A percentile compares a stretch with the other conserved stretches of the same genome.
Evolutionary conservation across 345 rosid species (phyloP).

Genomic region (Salix brachista): DNA sequence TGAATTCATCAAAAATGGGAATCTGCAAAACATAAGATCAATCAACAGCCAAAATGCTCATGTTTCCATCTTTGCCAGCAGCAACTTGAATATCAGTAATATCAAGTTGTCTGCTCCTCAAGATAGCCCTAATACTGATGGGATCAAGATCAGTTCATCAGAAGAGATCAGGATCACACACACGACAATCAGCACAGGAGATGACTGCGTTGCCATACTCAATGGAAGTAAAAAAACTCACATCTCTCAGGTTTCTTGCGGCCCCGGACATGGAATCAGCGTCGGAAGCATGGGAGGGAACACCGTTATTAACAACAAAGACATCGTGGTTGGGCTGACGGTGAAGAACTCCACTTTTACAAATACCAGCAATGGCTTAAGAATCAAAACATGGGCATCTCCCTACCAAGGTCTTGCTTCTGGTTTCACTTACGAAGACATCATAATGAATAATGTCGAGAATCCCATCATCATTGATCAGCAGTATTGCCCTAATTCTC

Average conservation of each 20-base stretch:
- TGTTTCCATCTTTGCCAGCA: background rate
- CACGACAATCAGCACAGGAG: background rate
- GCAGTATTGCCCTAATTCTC: slow-evolving; percentile 1
- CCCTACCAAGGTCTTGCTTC: background rate
- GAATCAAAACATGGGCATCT: background rate
- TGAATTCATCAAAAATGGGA: background rate
- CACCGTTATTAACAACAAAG: background rate
- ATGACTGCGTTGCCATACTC: background rate
- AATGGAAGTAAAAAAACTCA: background rate
- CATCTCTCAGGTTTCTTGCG: background rate
- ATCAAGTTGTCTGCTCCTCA: background rate
- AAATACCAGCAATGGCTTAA: background rate
- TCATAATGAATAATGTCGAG: background rate
- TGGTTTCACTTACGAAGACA: background rate
- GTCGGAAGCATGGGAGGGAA: background rate
- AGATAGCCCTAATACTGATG: slow-evolving; percentile 1
- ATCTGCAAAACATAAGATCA: background rate
- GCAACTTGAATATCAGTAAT: background rate
- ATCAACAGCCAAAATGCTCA: background rate
- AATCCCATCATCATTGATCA: background rate
- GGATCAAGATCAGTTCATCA: background rate
- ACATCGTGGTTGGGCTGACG: background rate
- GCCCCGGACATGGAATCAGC: slow-evolving; percentile 2
- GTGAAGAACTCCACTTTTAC: background rate
- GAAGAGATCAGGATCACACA: background rate